phyloP scores from a whole-genome alignment of 129 eudicot species.

The Flaveria bidentis region DNA sequence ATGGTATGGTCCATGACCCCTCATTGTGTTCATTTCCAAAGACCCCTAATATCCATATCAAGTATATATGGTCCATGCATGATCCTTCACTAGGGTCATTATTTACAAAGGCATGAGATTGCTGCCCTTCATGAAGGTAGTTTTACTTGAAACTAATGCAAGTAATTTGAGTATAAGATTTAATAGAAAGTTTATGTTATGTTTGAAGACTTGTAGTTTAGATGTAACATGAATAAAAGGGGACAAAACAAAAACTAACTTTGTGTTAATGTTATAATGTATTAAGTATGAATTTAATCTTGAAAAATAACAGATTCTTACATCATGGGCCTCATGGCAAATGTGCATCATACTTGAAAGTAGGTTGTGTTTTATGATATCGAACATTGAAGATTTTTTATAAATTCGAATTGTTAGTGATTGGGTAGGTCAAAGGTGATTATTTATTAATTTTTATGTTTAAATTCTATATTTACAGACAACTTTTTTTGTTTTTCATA shows the following conservation, averaged over 20 bases:
- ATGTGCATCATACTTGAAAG: too few relatives aligned
- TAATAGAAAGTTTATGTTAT: neutral
- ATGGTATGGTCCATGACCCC: constrained; percentile 19
- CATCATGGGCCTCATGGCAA: neutral
- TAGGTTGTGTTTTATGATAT: too few relatives aligned
- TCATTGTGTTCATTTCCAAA: neutral
- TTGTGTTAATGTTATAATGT: neutral
- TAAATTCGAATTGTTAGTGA: too few relatives aligned
- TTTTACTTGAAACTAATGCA: neutral
- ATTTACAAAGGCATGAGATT: neutral
- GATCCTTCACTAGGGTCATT: neutral
- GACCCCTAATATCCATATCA: constrained; percentile 28
- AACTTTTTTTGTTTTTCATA: too few relatives aligned
- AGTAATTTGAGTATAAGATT: neutral
- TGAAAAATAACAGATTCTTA: neutral
- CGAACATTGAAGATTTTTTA: too few relatives aligned
- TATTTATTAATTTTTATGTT: too few relatives aligned
- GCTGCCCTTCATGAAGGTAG: neutral
- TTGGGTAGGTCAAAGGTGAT: too few relatives aligned
- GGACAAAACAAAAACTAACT: neutral
- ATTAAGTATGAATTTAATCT: neutral
- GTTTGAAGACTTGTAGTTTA: neutral
- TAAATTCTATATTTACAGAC: too few relatives aligned
- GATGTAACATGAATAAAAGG: neutral
- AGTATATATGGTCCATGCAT: constrained; percentile 21